Evolutionary conservation across 306 rosid species (phyloP).

Genomic region (Vicia sativa): DNA sequence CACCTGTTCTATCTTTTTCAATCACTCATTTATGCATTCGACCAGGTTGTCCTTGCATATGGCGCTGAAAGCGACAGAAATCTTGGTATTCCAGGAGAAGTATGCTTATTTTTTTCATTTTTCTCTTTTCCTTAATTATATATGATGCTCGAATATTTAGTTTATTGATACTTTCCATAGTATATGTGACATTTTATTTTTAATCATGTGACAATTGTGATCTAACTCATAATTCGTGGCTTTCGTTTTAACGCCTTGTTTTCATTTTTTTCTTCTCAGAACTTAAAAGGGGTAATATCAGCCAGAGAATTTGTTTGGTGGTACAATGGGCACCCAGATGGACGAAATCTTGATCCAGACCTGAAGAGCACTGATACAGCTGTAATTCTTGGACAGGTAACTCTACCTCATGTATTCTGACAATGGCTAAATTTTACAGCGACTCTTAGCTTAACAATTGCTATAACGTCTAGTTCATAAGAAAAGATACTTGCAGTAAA

Average conservation of each 20-base stretch:
- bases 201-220: background rate
- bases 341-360: constrained; percentile 68
- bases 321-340: constrained; percentile 98
- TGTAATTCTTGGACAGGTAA: constrained; percentile 96
- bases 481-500: background rate
- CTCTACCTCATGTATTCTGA: constrained; percentile 17
- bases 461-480: constrained; percentile 9
- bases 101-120: constrained; percentile 44
- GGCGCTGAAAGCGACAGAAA: constrained; percentile 95
- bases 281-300: constrained; percentile 68
- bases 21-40: constrained; percentile 32
- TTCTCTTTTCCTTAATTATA: constrained; percentile 32
- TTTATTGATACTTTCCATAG: constrained; percentile 23
- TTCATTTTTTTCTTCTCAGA: constrained; percentile 48
- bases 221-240: constrained; percentile 24
- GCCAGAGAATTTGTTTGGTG: constrained; percentile 99
- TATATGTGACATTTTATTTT: constrained; percentile 30
- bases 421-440: constrained; percentile 4
- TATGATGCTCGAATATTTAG: constrained; percentile 17
- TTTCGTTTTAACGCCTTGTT: constrained; percentile 21
- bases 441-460: background rate
- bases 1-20: constrained; percentile 28
- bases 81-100: constrained; percentile 89
- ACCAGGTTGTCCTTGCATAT: constrained; percentile 88
- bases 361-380: constrained; percentile 77